Base-by-base conservation (phyloP, 257 asterid genomes). In the Cordia subcordata region DNA sequence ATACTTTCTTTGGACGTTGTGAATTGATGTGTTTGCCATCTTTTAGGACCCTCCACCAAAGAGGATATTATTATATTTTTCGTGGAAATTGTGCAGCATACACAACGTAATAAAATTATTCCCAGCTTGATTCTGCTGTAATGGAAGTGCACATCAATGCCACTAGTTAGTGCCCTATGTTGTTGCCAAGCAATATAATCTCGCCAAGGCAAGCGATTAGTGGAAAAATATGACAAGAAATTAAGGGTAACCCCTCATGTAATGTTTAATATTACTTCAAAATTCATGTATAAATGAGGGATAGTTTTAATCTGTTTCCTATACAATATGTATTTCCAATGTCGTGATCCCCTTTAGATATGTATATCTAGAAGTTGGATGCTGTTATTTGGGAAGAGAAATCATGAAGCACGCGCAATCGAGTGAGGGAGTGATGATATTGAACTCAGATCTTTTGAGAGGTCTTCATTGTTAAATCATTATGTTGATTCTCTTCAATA, bases 401-500 rank as follows among this genome's bases (percentile, higher is more conserved):
- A n/a, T n/a, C n/a, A n/a, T n/a, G n/a, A n/a, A n/a, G n/a, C n/a
- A 27, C 4, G 35, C 35, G 6, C 35, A 27, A 27, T 27, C 35
- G 6, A 27, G 10, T 42, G 8, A 14, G n/a, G n/a, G n/a, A n/a
- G n/a, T n/a, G n/a, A n/a, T n/a, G n/a, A n/a, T n/a, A 42, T 11
- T 42, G 47, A 42, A 65, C 76, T 78, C 82, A 80, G 69, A 64
- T 84, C 79, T 58, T 64, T 53, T 73, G 76, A 52, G 64, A 45
- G 63, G 76, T 66, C 80, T 11, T 60, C 74, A 73, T 62, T 46
- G 74, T 66, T 40, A 58, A n/a, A 5, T 5, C 59, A 60, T 61
- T 77, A 46, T 71, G 73, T 60, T 63, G 64, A 54, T 72, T 68
- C 42, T 66, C 69, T 63, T 33, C 57, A 40, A 35, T 58, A 45